phyloP scores from a whole-genome alignment of 2,329 filamentous ascomycete species.

The Canariomyces notabilis region DNA sequence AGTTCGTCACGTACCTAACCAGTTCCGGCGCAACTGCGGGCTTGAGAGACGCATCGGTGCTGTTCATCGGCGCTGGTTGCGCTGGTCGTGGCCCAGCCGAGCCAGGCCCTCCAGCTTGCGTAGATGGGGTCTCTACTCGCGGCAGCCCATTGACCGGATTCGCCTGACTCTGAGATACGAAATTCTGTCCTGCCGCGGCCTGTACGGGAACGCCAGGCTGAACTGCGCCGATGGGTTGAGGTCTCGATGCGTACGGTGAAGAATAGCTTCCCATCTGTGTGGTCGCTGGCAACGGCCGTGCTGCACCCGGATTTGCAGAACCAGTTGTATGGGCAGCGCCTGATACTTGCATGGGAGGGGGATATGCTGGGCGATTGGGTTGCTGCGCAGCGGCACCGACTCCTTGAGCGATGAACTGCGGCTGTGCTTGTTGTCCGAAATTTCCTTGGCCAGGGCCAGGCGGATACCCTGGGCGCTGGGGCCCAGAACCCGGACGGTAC shows the following conservation, averaged over 20 bases:
- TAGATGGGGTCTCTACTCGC: conserved; percentile 4
- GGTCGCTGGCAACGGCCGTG: conserved; percentile 22
- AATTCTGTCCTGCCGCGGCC: conserved; percentile 13
- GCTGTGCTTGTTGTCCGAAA: conserved; percentile 21
- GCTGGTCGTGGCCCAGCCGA: conserved; percentile 9
- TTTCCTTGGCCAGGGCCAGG: conserved; percentile 13
- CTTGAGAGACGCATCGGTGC: conserved; percentile 15
- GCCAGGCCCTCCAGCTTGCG: conserved; percentile 4
- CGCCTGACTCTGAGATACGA: conserved; percentile 7
- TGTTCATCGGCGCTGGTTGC: conserved; percentile 9
- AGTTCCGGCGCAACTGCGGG: conserved; percentile 42
- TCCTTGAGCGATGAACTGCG: conserved; percentile 18
- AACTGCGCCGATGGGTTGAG: conserved; percentile 20
- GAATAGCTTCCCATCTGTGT: conserved; percentile 28
- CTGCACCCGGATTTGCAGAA: conserved; percentile 21
- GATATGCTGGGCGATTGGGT: conserved; percentile 19
- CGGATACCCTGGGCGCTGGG: conserved; percentile 18
- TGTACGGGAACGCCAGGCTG: conserved; percentile 16
- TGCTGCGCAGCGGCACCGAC: conserved; percentile 19
- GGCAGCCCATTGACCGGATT: conserved; percentile 19
- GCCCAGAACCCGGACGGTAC: conserved; percentile 18
- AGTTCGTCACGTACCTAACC: conserved; percentile 38
- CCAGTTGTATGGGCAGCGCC: conserved; percentile 24
- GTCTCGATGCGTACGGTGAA: conserved; percentile 29
- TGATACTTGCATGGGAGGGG: conserved; percentile 14